Base-by-base conservation (phyloP, 1,284 basidiomycete genomes). In the Heterobasidion occidentale region DNA sequence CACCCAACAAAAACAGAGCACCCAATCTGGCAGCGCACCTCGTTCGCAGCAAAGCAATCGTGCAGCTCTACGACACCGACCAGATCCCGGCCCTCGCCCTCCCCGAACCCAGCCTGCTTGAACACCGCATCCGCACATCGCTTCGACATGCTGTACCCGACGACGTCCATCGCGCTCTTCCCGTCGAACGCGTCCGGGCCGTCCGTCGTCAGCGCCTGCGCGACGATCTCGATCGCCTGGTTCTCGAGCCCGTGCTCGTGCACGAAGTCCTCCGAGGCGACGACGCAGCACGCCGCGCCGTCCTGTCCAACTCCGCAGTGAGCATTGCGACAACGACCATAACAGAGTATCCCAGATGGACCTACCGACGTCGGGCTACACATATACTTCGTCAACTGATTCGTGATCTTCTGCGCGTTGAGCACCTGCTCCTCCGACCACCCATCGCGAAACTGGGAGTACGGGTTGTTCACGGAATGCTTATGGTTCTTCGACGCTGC, bases 51-150 rank as follows among this genome's bases (percentile, higher is more conserved):
- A 66, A 92, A 93, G 67, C 91, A 94, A 65, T 94, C 92, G 62
- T 94, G 92, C 20, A 93, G 71, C 67, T 94, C 92, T 6, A 94
- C 74, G 1, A 94, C 89, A 42, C 89, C 88, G n/a, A 94, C 83
- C 59, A 88, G 78, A 60, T 90, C 83, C 52, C 90, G 74, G 6
- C 83, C 85, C 61, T 86, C 69, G 1, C 85, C 84, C 12, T 76
- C 73, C 11, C 71, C 70, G 61, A 88, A 85, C 2, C 87, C 88
- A 15, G 90, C 90, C 54, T 89, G 77, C 53, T 74, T 71, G 69
- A 91, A 94, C 1, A 85, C 88, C 57, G 83, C 75, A 64, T 90
- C 78, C 2, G 90, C 85, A 55, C 83, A 84, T 15, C 71, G 73
- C 62, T 86, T 84, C 0, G 88, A 79, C 90, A 94, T 93, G 46